A percentile compares a stretch with the other conserved stretches of the same genome.
phyloP scores from a whole-genome alignment of 345 rosid genomes.

The Pistacia atlantica region DNA sequence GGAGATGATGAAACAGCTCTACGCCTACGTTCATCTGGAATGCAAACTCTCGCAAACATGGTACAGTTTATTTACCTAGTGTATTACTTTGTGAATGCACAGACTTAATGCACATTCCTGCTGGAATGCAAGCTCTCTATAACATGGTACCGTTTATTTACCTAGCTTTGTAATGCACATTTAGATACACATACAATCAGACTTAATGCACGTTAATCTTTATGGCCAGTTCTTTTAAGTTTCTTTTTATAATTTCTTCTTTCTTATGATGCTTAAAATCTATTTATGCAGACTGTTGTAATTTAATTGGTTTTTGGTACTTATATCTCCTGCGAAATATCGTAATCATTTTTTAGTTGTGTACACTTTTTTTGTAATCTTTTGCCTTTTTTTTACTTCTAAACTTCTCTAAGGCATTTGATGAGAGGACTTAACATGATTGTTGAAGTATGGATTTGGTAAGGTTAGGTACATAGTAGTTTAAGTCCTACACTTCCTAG shows the following conservation, averaged over 20 bases:
- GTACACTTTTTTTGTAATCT: background rate
- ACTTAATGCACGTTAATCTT: background rate
- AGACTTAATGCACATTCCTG: background rate
- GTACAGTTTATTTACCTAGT: conserved; percentile 36
- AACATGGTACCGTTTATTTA: conserved; percentile 58
- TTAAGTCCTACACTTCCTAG: background rate
- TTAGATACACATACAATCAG: background rate
- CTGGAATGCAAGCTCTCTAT: conserved; percentile 78
- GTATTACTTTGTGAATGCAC: background rate
- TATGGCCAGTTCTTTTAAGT: background rate
- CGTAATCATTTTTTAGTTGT: background rate
- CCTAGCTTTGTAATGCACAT: background rate
- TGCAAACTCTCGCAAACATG: conserved; percentile 84
- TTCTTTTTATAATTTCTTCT: background rate
- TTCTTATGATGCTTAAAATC: background rate
- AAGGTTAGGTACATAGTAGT: background rate
- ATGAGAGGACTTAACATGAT: background rate
- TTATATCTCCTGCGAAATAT: background rate
- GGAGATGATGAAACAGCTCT: conserved; percentile 73
- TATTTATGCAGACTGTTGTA: background rate
- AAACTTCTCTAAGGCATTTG: background rate
- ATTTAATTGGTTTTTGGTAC: background rate
- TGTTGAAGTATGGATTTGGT: background rate
- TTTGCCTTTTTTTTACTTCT: background rate
- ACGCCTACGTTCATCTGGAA: conserved; percentile 68